These are phyloP conservation scores for Tetrahymena malaccensis DNA, from an alignment of 73 alveolate genomes.

Conservation along the genomic window DNA sequence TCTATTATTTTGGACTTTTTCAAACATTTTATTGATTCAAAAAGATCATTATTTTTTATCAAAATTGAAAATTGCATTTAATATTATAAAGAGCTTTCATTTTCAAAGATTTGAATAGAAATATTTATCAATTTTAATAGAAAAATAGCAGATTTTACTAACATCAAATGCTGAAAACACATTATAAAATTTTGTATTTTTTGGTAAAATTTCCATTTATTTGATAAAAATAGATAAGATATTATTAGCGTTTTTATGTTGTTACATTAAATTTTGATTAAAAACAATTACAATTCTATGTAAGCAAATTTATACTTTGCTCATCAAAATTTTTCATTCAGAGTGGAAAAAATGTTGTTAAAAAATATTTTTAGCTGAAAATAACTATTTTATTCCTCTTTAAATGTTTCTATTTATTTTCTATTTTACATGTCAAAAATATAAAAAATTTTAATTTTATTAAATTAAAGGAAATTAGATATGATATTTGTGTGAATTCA, in stretches of 20 bases:
- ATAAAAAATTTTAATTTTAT: background rate
- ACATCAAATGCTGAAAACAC: background rate
- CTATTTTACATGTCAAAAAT: background rate
- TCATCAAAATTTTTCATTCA: too few relatives aligned
- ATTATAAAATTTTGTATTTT: background rate
- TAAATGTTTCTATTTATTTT: too few relatives aligned
- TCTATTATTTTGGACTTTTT: background rate
- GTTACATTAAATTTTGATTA: background rate
- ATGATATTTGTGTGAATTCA: background rate
- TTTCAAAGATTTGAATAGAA: background rate
- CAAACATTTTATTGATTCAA: background rate
- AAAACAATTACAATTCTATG: background rate
- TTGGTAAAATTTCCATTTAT: background rate
- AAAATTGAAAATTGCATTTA: too few relatives aligned
- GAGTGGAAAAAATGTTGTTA: background rate
- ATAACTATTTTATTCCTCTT: too few relatives aligned
- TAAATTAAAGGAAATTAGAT: background rate
- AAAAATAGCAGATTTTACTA: background rate
- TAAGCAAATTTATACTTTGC: too few relatives aligned
- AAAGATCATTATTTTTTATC: too few relatives aligned
- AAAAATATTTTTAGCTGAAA: too few relatives aligned
- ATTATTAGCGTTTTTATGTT: background rate
- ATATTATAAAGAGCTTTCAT: background rate
- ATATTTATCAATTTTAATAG: background rate
- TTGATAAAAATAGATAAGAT: too few relatives aligned